Base-by-base conservation (phyloP, 768 basidiomycete genomes). In the Cubamyces lactineus region DNA sequence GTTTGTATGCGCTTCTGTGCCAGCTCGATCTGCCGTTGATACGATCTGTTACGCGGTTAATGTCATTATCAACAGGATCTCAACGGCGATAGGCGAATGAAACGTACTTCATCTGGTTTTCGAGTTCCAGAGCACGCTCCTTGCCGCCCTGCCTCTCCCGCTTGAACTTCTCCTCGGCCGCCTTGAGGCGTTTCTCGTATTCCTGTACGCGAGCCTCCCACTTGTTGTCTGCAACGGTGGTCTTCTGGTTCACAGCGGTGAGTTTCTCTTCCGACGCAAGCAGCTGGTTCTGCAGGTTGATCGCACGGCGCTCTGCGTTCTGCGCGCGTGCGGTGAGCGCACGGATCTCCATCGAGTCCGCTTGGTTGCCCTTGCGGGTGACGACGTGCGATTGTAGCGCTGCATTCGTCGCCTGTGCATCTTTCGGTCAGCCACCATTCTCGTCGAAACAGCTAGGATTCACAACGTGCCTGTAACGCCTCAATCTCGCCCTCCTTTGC, bases 131-230 rank as follows among this genome's bases (percentile, higher is more conserved):
- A 34, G 90, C 78, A 21, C 92, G 77, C 75, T 98, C 96, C 76
- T 98, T 99, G 46, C 88, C 85, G 3, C 96, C 97, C 69, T 98
- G 96, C 62, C 92, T 80, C 78, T 96, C 95, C 57, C 93, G 82
- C 81, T 98, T 98, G 66, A 94, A 86, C 71, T 87, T 88, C 79
- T 98, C 96, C 69, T 94, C 93, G 0, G 92, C 92, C 0, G 87
- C 86, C 73, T 87, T 88, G 64, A 95, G 71, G 17, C 91, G 77
- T 15, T 84, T 72, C 76, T 97, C 94, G 69, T 96, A 95, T 75
- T 98, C 96, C 74, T 88, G 89, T 47, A 98, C 92, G n/a, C 96
- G 81, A 0, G 89, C 92, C 69, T 96, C 95, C 94, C 96, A 98
- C 74, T 96, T 96, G 54, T 77, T 78, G 67, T 97, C 95, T 0